Evolutionary conservation across 768 basidiomycete genomes (phyloP).

Genomic region (Cystobasidium tubakii): DNA sequence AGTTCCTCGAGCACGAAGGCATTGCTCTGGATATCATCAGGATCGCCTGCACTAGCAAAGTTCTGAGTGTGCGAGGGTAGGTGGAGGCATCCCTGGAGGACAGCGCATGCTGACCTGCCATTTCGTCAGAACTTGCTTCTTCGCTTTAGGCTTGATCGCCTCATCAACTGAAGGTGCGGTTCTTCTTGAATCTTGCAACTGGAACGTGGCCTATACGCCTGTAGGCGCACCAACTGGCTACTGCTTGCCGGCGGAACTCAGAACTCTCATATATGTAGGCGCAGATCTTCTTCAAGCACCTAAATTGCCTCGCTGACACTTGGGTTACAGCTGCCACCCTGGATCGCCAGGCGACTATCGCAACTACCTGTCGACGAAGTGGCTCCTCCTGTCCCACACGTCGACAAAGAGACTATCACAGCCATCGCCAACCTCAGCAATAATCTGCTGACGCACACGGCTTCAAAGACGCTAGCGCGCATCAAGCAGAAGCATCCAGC

Average conservation of each 20-base stretch:
- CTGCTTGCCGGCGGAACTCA: constrained; percentile 79
- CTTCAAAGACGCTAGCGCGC: constrained; percentile 78
- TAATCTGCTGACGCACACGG: constrained; percentile 88
- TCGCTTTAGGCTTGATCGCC: constrained; percentile 84
- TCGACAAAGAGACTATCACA: constrained; percentile 75
- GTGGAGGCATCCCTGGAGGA: too few species aligned
- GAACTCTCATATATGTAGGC: constrained; percentile 62
- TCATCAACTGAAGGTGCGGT: constrained; percentile 87
- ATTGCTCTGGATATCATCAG: constrained; percentile 82
- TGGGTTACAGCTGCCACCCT: constrained; percentile 35
- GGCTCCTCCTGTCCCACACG: constrained; percentile 61
- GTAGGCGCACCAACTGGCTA: constrained; percentile 80
- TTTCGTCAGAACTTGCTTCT: constrained; percentile 77
- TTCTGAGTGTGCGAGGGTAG: constrained; percentile 88
- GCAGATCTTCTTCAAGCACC: not conserved
- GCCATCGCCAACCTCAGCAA: constrained; percentile 91
- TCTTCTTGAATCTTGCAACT: constrained; percentile 81
- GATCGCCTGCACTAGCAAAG: constrained; percentile 80
- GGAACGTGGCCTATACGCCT: constrained; percentile 85
- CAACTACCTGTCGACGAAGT: constrained; percentile 48
- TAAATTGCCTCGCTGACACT: not conserved
- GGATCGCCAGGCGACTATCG: constrained; percentile 20
- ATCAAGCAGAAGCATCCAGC: constrained; percentile 70
- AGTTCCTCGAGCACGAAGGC: constrained; percentile 90
- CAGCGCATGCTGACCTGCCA: not conserved